Evolutionary conservation across 768 basidiomycete species (phyloP).

Genomic region (Boletellus ananiceps): DNA sequence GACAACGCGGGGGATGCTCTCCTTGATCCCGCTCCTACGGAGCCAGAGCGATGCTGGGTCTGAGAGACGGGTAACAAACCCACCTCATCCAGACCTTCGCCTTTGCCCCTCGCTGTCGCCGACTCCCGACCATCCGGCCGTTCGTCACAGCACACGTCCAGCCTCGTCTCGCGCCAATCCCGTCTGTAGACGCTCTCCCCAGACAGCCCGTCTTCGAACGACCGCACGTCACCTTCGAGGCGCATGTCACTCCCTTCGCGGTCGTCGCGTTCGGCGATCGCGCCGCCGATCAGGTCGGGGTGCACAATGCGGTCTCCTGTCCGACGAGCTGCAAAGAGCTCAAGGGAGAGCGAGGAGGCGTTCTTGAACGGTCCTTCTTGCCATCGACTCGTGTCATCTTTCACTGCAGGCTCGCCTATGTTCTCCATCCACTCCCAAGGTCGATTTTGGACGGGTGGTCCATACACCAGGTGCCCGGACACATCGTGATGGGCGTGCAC

Average conservation of each 20-base stretch:
- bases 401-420: constrained; percentile 45
- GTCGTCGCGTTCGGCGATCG: constrained; percentile 18
- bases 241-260: constrained; percentile 11
- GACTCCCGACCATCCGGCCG: constrained; percentile 8
- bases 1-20: constrained; percentile 49
- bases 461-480: constrained; percentile 45
- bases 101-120: constrained; percentile 1
- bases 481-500: constrained; percentile 54
- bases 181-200: constrained; percentile 63
- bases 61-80: constrained; percentile 25
- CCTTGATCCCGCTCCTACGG: constrained; percentile 28
- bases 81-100: constrained; percentile 30
- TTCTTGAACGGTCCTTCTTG: constrained; percentile 54
- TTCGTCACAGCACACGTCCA: constrained; percentile 24
- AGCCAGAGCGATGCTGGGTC: constrained; percentile 13
- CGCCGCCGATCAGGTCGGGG: constrained; percentile 1
- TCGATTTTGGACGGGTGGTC: constrained; percentile 58
- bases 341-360: constrained; percentile 65
- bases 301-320: constrained; percentile 52
- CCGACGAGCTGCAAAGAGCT: constrained; percentile 59
- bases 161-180: constrained; percentile 73
- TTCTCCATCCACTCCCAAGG: constrained; percentile 90
- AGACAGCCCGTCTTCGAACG: constrained; percentile 61
- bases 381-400: constrained; percentile 41
- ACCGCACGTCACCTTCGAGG: constrained; percentile 44